phyloP scores from a whole-genome alignment of 306 rosid genomes.

The Luffa aegyptiaca region DNA sequence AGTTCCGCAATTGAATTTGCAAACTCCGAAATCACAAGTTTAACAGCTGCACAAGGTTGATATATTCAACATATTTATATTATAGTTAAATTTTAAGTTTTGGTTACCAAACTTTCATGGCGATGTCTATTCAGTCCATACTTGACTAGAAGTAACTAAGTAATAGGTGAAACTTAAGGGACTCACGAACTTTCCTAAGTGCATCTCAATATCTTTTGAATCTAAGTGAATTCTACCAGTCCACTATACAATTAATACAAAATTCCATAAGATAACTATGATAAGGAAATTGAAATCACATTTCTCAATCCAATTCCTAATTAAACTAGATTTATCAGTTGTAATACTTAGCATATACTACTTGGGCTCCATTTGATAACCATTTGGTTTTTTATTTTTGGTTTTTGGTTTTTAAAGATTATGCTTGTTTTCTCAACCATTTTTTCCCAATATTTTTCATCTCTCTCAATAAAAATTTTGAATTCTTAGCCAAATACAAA shows the following conservation, averaged over 20 bases:
- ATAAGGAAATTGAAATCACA: background rate
- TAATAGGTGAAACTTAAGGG: background rate
- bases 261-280: background rate
- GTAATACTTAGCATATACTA: background rate
- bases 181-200: no score
- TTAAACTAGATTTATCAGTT: background rate
- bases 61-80: background rate
- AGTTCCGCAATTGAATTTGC: background rate
- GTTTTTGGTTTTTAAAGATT: no score
- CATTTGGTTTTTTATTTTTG: no score
- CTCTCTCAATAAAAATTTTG: no score
- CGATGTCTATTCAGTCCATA: background rate
- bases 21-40: background rate
- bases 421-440: no score
- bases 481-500: no score
- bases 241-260: background rate
- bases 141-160: background rate
- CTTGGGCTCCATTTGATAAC: no score
- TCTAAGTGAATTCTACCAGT: background rate
- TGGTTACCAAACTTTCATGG: background rate
- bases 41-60: background rate
- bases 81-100: background rate
- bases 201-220: background rate
- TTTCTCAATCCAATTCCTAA: background rate
- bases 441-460: no score